Conservation (phyloP, 176 grass and related monocot species). For the Phoenix dactylifera region DNA sequence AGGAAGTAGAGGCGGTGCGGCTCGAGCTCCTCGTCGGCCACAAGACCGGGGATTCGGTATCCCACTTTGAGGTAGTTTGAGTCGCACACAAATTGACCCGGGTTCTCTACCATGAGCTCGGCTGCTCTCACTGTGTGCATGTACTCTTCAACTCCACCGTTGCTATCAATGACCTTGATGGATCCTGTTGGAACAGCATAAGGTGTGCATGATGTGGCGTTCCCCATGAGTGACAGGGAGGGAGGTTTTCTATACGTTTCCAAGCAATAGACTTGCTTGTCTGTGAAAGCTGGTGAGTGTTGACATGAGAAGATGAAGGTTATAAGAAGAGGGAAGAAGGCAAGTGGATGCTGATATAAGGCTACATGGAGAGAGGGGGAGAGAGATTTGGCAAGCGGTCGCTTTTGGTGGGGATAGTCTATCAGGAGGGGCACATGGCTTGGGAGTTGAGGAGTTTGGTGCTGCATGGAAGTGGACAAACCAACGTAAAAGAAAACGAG, state of each 20-base stretch:
- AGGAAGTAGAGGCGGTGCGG: constrained; percentile 64
- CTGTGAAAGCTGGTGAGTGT: no score
- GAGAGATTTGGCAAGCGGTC: no score
- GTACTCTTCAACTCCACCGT: constrained; percentile 37
- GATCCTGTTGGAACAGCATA: neutral
- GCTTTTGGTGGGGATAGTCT: no score
- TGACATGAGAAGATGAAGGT: no score
- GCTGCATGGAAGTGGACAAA: no score
- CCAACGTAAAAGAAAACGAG: no score
- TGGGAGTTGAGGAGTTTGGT: no score
- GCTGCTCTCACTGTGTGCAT: constrained; percentile 34
- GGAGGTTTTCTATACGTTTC: neutral
- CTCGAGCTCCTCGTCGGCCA: constrained; percentile 50
- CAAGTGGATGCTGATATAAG: no score
- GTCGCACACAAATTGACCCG: constrained; percentile 79
- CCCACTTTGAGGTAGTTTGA: constrained; percentile 38
- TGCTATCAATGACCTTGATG: constrained; percentile 50
- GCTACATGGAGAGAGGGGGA: no score
- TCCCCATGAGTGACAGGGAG: constrained; percentile 36
- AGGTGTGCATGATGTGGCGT: constrained; percentile 37
- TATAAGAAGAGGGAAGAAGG: no score
- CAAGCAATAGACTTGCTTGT: no score
- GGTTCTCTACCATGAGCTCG: constrained; percentile 53
- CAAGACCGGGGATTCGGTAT: constrained; percentile 54
- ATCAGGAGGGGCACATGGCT: no score